Percentiles rank a stretch among this genome's conserved stretches.
phyloP scores from a whole-genome alignment of 1,139 yeast species.

The Diutina siamensis region DNA sequence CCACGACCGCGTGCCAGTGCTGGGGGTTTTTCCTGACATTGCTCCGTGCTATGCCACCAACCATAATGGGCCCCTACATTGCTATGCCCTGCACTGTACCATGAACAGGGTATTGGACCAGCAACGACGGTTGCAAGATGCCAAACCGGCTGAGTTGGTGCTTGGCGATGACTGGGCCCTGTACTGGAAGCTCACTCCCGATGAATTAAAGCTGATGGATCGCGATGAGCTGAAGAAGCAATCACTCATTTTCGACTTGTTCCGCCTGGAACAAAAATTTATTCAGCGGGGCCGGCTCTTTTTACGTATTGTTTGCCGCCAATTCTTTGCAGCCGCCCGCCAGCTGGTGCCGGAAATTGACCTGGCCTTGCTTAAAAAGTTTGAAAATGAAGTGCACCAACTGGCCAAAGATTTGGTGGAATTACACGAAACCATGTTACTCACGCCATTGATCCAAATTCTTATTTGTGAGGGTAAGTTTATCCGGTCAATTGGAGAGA shows the following conservation, averaged over 20 bases:
- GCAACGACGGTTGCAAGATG: slow-evolving; percentile 22
- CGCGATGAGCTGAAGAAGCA: slow-evolving; percentile 53
- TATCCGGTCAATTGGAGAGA: slow-evolving; percentile 35
- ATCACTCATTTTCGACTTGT: slow-evolving; percentile 66
- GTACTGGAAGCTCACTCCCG: slow-evolving; percentile 57
- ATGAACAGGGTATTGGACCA: slow-evolving; percentile 27
- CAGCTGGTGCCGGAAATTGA: slow-evolving; percentile 24
- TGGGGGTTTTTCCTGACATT: slow-evolving; percentile 1
- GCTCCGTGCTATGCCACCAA: slow-evolving; percentile 1
- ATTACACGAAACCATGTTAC: slow-evolving; percentile 43
- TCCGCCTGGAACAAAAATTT: slow-evolving; percentile 66
- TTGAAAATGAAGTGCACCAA: slow-evolving; percentile 48
- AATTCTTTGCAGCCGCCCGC: slow-evolving; percentile 37
- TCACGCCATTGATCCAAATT: slow-evolving; percentile 38
- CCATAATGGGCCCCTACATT: slow-evolving; percentile 12
- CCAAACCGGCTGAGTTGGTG: slow-evolving; percentile 25
- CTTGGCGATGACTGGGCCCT: slow-evolving; percentile 59
- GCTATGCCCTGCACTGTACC: slow-evolving; percentile 29
- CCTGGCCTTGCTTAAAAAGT: slow-evolving; percentile 28
- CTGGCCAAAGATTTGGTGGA: slow-evolving; percentile 53
- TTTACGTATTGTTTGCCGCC: slow-evolving; percentile 37
- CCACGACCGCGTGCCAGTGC: neutral
- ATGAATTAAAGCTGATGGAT: slow-evolving; percentile 43
- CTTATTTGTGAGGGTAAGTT: slow-evolving; percentile 51
- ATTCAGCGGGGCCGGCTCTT: slow-evolving; percentile 60